These are phyloP conservation scores for Aspergillus sclerotioniger DNA, from an alignment of 495 filamentous ascomycete species.

Conservation along the genomic window DNA sequence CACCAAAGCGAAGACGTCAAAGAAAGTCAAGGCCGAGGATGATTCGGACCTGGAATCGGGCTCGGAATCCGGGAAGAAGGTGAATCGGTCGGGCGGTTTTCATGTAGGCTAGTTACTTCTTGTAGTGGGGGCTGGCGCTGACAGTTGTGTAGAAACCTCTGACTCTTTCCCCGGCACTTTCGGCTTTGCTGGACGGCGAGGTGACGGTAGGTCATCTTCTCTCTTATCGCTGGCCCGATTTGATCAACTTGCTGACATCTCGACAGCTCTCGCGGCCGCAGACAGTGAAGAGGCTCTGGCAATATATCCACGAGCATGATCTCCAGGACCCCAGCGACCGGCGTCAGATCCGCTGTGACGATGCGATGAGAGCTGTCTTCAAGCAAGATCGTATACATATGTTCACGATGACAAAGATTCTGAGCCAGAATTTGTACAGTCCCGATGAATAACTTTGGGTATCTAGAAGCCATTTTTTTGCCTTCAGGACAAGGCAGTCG, in stretches of 20 bases:
- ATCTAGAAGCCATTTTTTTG: background rate
- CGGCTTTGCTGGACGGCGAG: conserved; percentile 62
- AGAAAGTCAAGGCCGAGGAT: conserved; percentile 72
- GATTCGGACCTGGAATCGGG: conserved; percentile 71
- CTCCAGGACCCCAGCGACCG: conserved; percentile 90
- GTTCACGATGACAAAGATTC: conserved; percentile 95
- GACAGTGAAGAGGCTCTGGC: conserved; percentile 93
- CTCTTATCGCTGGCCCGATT: background rate
- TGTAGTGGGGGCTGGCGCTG: background rate
- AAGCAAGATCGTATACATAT: conserved; percentile 89
- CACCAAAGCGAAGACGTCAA: conserved; percentile 67
- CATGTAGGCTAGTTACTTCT: conserved; percentile 46
- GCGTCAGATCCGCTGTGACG: conserved; percentile 90
- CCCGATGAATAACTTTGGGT: conserved; percentile 52
- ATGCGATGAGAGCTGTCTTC: conserved; percentile 84
- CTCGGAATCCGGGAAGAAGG: conserved; percentile 61
- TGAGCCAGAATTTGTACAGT: conserved; percentile 65
- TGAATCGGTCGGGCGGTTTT: conserved; percentile 65
- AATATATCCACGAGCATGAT: conserved; percentile 80
- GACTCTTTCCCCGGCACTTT: conserved; percentile 62
- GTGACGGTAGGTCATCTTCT: conserved; percentile 46
- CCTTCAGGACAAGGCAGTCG: conserved; percentile 4
- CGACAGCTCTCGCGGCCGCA: conserved; percentile 82
- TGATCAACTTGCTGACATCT: conserved; percentile 11
- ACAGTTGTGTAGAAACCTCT: conserved; percentile 56